Evolutionary conservation across 192 early-diverging fungal genomes (phyloP).

Genomic region (Helicostylum pulchrum): DNA sequence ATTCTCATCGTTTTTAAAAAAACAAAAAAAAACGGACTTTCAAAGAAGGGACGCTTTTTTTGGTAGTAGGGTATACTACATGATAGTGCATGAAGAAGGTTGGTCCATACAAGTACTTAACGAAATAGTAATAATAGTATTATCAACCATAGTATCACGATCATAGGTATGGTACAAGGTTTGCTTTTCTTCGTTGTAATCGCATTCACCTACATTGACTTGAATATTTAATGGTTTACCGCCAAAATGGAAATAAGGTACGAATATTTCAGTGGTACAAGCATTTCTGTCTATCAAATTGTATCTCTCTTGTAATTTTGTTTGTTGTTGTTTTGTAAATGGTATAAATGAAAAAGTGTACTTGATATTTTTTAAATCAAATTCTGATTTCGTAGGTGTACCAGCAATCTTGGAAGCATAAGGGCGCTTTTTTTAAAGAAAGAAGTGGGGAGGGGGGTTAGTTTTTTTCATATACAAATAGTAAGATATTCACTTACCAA

Average conservation of each 20-base stretch:
- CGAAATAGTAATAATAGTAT: neutral
- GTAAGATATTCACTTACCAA: slow-evolving; percentile 40
- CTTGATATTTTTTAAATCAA: slow-evolving; percentile 56
- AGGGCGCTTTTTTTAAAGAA: slow-evolving; percentile 47
- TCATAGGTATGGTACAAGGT: slow-evolving; percentile 54
- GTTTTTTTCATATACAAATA: neutral
- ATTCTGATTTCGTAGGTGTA: slow-evolving; percentile 53
- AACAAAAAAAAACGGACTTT: too few species aligned
- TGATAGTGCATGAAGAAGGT: too few species aligned
- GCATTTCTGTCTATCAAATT: slow-evolving; percentile 1
- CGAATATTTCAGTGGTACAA: slow-evolving; percentile 63
- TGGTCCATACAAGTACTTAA: neutral
- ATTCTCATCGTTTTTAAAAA: neutral
- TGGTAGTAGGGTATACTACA: too few species aligned
- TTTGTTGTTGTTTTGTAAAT: slow-evolving; percentile 5
- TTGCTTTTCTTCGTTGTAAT: slow-evolving; percentile 63
- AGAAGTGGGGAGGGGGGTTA: neutral
- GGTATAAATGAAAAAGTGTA: slow-evolving; percentile 59
- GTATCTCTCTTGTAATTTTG: neutral
- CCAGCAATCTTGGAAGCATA: slow-evolving; percentile 78
- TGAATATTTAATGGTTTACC: slow-evolving; percentile 45
- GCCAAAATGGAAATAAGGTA: slow-evolving; percentile 73
- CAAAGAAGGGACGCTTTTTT: too few species aligned
- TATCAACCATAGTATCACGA: neutral
- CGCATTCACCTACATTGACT: slow-evolving; percentile 69